A percentile compares a stretch with the other conserved stretches of the same genome.
Conservation (phyloP, 148 eudicot species). For the Arctostaphylos glauca region DNA sequence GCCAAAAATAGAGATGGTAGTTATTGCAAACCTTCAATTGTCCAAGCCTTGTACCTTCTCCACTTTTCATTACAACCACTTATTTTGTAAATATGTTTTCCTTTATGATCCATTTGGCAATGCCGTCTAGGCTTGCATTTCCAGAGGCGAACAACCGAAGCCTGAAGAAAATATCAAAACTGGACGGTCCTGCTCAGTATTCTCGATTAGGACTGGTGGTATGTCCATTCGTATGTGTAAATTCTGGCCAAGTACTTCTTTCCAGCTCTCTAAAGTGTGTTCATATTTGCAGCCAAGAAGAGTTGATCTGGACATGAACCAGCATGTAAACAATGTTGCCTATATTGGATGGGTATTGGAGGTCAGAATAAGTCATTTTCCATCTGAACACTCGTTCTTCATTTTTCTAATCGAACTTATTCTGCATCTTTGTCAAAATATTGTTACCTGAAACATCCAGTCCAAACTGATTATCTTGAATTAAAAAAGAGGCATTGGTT, state of each 20-base stretch:
- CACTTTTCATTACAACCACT: background rate
- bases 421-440: background rate
- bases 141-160: slow-evolving; percentile 85
- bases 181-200: slow-evolving; percentile 68
- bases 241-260: background rate
- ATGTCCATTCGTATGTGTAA: slow-evolving; percentile 20
- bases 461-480: background rate
- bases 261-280: slow-evolving; percentile 13
- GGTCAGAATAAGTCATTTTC: slow-evolving; percentile 39
- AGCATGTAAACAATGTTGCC: slow-evolving; percentile 92
- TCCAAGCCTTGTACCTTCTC: background rate
- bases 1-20: background rate
- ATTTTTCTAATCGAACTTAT: background rate
- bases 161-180: slow-evolving; percentile 78
- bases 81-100: background rate
- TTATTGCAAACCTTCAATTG: background rate
- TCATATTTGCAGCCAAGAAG: slow-evolving; percentile 71
- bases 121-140: slow-evolving; percentile 64
- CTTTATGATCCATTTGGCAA: background rate
- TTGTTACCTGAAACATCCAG: background rate
- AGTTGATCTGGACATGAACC: slow-evolving; percentile 98
- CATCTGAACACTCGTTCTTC: background rate
- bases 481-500: background rate
- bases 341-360: slow-evolving; percentile 94
- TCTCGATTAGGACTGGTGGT: slow-evolving; percentile 77